Evolutionary conservation across 1,284 basidiomycete species (phyloP), one percentile per base, ranked within the genome.

Genomic region (Agroathelia rolfsii): DNA sequence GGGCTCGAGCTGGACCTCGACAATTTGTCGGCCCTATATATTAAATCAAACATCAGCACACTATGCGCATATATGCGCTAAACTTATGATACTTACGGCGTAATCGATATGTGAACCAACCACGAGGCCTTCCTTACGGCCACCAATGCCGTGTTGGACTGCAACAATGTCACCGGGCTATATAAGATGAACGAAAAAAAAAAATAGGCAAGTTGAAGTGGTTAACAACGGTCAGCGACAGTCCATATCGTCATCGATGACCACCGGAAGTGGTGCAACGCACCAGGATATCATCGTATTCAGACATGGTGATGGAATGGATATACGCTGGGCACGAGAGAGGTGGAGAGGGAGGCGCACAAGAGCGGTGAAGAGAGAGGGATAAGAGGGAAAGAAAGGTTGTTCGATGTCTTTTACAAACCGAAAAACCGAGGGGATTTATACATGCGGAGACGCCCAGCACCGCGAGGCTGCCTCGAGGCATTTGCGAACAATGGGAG

Each of bases 91-190:
- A 66, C 77, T 44, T 53, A 84, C 82, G 35, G 64, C 56, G 43
- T 65, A 63, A 65, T 86, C 82, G 36, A 71, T 50, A 57, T 79
- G 75, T 20, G 76, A 69, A 27, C 80, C 80, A 26, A 84, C 59
- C 41, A 86, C 82, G 40, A 86, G 69, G 35, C 83, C 83, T 48
- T 86, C 81, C 49, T 66, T 71, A 42, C 69, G 64, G 45, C 75
- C 75, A 43, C 66, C 65, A 23, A 54, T 32, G 29, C 71, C 71
- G 47, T 82, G 69, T 47, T 74, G 66, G 48, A 86, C 76, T 32
- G 77, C 63, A 52, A 86, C 82, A 48, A 86, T 68, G 54, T 86
- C 82, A 44, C 83, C 84, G 35, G 78, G 69, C 77, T 81, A 46
- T 8, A 39, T 6, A 28, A 19, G 33, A 30, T 27, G 25, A 41